A percentile compares a stretch with the other conserved stretches of the same genome.
These are phyloP conservation scores for Penicillium sp. DNA, from an alignment of 2,329 filamentous ascomycete genomes.

Conservation along the genomic window DNA sequence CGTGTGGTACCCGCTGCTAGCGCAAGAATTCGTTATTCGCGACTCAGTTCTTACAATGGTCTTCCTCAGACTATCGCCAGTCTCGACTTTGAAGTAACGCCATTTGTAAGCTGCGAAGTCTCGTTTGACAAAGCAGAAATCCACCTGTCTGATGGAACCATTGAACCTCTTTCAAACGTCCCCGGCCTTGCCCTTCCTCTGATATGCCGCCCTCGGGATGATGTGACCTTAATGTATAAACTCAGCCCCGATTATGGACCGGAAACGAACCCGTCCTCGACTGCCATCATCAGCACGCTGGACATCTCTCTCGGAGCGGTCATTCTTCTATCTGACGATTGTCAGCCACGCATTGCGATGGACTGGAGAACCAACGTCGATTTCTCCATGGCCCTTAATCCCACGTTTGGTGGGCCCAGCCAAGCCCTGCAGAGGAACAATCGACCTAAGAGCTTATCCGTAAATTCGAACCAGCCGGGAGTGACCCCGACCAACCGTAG, in stretches of 20 bases:
- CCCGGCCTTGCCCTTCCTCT: slow-evolving; percentile 37
- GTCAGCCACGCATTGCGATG: slow-evolving; percentile 45
- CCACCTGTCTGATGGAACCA: slow-evolving; percentile 44
- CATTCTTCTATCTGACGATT: slow-evolving; percentile 40
- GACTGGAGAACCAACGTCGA: slow-evolving; percentile 48
- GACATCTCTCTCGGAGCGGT: slow-evolving; percentile 46
- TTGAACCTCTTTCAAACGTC: slow-evolving; percentile 41
- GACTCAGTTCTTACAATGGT: slow-evolving; percentile 42
- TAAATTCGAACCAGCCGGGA: slow-evolving; percentile 23
- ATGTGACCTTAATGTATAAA: slow-evolving; percentile 56
- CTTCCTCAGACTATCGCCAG: slow-evolving; percentile 49
- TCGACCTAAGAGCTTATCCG: slow-evolving; percentile 43
- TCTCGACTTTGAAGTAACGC: slow-evolving; percentile 54
- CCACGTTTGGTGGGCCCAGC: slow-evolving; percentile 45
- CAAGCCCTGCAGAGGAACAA: slow-evolving; percentile 45
- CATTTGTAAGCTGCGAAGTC: slow-evolving; percentile 49
- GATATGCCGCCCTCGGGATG: slow-evolving; percentile 50
- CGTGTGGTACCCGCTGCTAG: slow-evolving; percentile 54
- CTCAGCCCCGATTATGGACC: slow-evolving; percentile 40
- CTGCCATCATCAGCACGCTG: slow-evolving; percentile 39
- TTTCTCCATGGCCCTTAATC: slow-evolving; percentile 46
- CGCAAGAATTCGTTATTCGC: slow-evolving; percentile 54
- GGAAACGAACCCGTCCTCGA: slow-evolving; percentile 36
- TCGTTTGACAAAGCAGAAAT: slow-evolving; percentile 48
- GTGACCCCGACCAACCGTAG: slow-evolving; percentile 26